Evolutionary conservation across 108 stramenopile genomes (phyloP).

Genomic region (Conticribra guillardii): DNA sequence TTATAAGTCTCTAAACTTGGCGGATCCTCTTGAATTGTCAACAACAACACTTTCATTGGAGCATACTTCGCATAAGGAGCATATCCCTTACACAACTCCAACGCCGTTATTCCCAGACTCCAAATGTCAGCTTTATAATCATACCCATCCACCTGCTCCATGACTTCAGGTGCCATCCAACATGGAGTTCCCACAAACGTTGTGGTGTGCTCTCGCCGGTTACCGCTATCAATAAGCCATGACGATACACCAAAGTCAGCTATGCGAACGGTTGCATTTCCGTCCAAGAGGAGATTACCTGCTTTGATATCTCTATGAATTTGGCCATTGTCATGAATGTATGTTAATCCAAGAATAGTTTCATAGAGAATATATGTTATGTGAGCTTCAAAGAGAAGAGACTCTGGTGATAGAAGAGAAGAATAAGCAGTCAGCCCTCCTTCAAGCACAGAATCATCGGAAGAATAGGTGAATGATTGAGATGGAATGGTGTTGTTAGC

Average conservation of each 20-base stretch:
- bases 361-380: constrained; percentile 91
- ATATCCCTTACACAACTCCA: constrained; percentile 98
- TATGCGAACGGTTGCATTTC: constrained; percentile 81
- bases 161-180: constrained; percentile 96
- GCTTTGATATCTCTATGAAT: constrained; percentile 98
- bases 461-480: constrained; percentile 22
- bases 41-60: constrained; percentile 96
- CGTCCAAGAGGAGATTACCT: constrained; percentile 83
- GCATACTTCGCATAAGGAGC: constrained; percentile 97
- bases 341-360: constrained; percentile 88
- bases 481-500: background rate
- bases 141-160: constrained; percentile 98
- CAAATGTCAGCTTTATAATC: constrained; percentile 98
- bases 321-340: constrained; percentile 95
- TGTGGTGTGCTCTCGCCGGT: constrained; percentile 76
- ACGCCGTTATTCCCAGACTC: constrained; percentile 97
- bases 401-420: constrained; percentile 26
- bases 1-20: constrained; percentile 90
- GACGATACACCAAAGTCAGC: constrained; percentile 97
- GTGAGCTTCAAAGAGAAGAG: constrained; percentile 65
- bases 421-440: constrained; percentile 41
- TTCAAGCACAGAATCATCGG: constrained; percentile 44
- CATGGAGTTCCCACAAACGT: constrained; percentile 95
- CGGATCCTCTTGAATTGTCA: constrained; percentile 96
- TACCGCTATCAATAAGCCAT: constrained; percentile 77